Percentiles rank a stretch among this genome's conserved stretches.
phyloP scores from a whole-genome alignment of 495 filamentous ascomycete species.

The Viridothelium virens region DNA sequence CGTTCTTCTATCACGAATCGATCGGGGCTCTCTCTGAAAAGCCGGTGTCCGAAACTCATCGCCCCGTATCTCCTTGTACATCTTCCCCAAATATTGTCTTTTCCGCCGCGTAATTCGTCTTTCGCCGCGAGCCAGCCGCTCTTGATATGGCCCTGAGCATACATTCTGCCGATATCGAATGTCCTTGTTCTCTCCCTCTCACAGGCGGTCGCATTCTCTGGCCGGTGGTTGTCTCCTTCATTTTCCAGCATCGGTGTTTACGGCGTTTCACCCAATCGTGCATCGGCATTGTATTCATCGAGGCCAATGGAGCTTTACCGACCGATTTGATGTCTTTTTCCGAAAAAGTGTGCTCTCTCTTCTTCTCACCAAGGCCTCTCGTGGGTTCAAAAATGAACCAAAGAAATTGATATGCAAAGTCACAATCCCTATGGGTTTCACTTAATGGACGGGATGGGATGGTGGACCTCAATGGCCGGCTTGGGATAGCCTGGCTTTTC shows the following conservation, averaged over 20 bases:
- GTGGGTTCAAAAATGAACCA: not conserved
- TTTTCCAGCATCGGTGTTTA: constrained; percentile 9
- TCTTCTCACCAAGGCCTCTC: not conserved
- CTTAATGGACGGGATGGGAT: not conserved
- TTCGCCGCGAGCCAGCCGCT: not conserved
- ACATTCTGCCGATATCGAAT: not conserved
- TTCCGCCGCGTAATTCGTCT: not conserved
- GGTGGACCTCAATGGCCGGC: not conserved
- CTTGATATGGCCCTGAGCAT: not conserved
- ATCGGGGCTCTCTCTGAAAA: not conserved
- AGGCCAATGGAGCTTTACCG: not conserved
- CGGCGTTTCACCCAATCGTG: not conserved
- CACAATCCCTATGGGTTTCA: not conserved
- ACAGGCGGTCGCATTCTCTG: not conserved
- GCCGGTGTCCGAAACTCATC: not conserved
- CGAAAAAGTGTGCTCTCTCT: not conserved
- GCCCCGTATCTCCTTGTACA: not conserved
- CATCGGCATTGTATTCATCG: constrained; percentile 8
- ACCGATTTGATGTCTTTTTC: not conserved
- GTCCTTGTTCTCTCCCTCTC: not conserved
- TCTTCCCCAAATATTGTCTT: not conserved
- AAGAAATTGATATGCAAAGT: not conserved
- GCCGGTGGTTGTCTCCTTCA: not conserved
- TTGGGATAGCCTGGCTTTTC: not conserved
- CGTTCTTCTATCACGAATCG: not conserved